These are phyloP conservation scores for Arabis hirsuta DNA, from an alignment of 345 rosid species.

Conservation along the genomic window DNA sequence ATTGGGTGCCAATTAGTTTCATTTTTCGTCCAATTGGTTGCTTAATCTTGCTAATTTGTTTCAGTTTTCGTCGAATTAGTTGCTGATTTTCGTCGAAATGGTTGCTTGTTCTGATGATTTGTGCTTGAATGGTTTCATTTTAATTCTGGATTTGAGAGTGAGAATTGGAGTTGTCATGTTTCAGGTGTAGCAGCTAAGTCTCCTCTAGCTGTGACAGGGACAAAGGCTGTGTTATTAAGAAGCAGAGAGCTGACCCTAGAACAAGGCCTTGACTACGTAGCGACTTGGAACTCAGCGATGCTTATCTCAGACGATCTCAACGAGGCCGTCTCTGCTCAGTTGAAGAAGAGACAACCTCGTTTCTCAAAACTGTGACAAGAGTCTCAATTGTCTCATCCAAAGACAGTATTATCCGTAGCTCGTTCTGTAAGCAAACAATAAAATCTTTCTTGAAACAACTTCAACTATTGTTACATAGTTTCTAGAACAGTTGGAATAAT, in stretches of 20 bases:
- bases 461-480: neutral
- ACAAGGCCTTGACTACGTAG: conserved; percentile 85
- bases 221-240: conserved; percentile 70
- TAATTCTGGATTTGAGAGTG: neutral
- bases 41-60: neutral
- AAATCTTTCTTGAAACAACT: neutral
- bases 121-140: neutral
- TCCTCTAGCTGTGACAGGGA: conserved; percentile 77
- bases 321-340: conserved; percentile 63
- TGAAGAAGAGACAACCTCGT: conserved; percentile 59
- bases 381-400: neutral
- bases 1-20: neutral
- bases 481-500: neutral
- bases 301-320: conserved; percentile 67
- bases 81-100: neutral
- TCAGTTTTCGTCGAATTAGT: neutral
- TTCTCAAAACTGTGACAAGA: conserved; percentile 67
- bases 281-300: conserved; percentile 87
- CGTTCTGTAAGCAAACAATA: neutral
- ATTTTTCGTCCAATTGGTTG: neutral
- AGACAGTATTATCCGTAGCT: too few species aligned
- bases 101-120: neutral
- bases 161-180: neutral
- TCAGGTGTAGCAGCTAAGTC: conserved; percentile 77
- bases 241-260: conserved; percentile 75